phyloP scores from a whole-genome alignment of 257 asterid genomes.

The Capsicum rhomboideum region DNA sequence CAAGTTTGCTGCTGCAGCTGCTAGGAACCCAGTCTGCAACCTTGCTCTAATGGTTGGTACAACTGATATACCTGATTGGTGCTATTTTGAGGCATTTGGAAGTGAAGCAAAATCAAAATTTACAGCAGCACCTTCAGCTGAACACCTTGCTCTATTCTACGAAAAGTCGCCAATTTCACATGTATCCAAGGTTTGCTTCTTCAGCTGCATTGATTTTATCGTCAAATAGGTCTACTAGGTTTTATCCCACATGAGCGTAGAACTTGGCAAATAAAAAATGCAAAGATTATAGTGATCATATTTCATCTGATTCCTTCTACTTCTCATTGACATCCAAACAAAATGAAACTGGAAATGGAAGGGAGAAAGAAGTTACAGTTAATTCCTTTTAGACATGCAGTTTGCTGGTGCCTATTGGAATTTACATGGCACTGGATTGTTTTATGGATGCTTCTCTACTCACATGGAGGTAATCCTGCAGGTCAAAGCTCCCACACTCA shows the following conservation, averaged over 20 bases:
- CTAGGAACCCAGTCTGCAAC: constrained; percentile 92
- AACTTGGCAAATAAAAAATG: background rate
- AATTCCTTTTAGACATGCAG: too few relatives aligned
- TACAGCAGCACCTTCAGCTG: constrained; percentile 77
- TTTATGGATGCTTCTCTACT: background rate
- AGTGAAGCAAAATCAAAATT: constrained; percentile 45
- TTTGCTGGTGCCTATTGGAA: background rate
- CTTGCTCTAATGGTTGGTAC: constrained; percentile 86
- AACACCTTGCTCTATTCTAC: constrained; percentile 50
- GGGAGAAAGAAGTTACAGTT: too few relatives aligned
- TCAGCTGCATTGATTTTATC: background rate
- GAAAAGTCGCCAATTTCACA: constrained; percentile 82
- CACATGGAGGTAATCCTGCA: constrained; percentile 15
- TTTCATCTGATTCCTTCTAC: background rate
- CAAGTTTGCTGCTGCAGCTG: constrained; percentile 77
- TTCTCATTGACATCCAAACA: background rate
- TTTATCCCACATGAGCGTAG: background rate
- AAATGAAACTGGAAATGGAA: too few relatives aligned
- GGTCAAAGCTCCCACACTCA: constrained; percentile 81
- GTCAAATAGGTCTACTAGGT: background rate
- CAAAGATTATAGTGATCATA: background rate
- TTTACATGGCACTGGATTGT: background rate
- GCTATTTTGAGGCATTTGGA: constrained; percentile 66
- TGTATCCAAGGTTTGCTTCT: constrained; percentile 49
- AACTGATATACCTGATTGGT: constrained; percentile 91